Base-by-base conservation (phyloP, 768 basidiomycete genomes). In the Phlebiopsis gigantea region DNA sequence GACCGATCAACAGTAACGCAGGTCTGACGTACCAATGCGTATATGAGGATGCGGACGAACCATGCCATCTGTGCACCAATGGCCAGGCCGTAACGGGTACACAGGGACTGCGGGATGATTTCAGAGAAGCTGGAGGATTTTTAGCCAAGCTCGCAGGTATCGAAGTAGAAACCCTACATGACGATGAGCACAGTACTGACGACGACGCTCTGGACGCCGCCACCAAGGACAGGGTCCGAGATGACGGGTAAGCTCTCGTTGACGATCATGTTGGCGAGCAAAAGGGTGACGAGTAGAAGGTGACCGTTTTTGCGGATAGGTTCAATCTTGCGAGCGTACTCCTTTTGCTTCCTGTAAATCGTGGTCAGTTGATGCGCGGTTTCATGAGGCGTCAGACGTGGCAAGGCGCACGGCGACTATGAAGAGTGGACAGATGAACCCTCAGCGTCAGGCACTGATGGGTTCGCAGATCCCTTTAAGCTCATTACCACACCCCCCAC, bases 221-320 rank as follows among this genome's bases (percentile, higher is more conserved):
- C 88, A 14, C 88, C 88, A 0, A 93, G 75, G 25, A 90, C 77
- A 2, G 79, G 79, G 63, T 90, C 87, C 9, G 85, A 78, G 54
- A 93, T 87, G 57, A 92, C 77, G 26, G 91, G 90, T 1, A 91
- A 78, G 0, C 86, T 75, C 68, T 91, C 90, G 67, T 93, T 92
- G 62, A 88, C 88, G 56, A 92, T 87, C 90, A 93, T 93, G 70
- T 93, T 92, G 26, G 87, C 84, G 28, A 92, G 71, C 5, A 90
- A 76, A 43, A 90, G 82, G 0, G 88, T 88, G 46, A 89, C 86
- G 57, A 91, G 79, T 14, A 91, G 76, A n/a, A 90, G 74, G 65
- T 90, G 88, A 3, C 88, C 87, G 63, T 90, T 87, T 73, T 83
- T 75, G 56, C 90, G 85, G 41, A 94, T 82, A 14, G 91, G 91